Base-by-base conservation (phyloP, 2,329 filamentous ascomycete genomes). In the Phoma herbarum region DNA sequence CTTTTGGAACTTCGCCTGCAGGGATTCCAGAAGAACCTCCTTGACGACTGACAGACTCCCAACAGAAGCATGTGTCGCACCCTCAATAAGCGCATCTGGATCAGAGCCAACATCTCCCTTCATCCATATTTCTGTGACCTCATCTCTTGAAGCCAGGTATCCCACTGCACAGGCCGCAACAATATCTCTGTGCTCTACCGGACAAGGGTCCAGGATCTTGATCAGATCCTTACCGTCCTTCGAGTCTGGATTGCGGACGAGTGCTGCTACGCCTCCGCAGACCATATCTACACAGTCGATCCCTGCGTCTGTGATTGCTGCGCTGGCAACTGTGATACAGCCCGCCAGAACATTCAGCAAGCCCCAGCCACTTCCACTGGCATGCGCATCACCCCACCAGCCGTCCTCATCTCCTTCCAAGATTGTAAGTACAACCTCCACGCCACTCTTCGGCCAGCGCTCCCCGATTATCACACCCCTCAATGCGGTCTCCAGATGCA, bases 401-500 rank as follows among this genome's bases (percentile, higher is more conserved):
- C 82, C 81, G 69, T 94, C 90, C 74, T 97, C 92, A 72, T 98
- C 95, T 3, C 92, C 94, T 79, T 99, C 95, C 18, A 99, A 83
- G 47, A 99, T 88, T 0, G 93, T 97, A 47, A 99, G 88, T 18
- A 97, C 89, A 39, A 99, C 89, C 75, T 99, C 95, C n/a, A 97
- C 89, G 43, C 92, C 93, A 75, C 92, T 97, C 82, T 99, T 99
- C n/a, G 95, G 95, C 92, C 94, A 99, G 57, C 94, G 85, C 75
- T 97, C 93, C 14, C 92, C 93, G 72, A 98, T 94, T 49, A 98
- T 88, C 8, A 92, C 91, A 1, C 94, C 94, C 31, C 93, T 86
- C 49, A 99, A 83, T 25, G 95, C 93, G 16, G 92, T 94, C 77
- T 98, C 93, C 3, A 99, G 82, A 75, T 98, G 94, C 11, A 93